These are phyloP conservation scores for Mallotus repandus DNA, from an alignment of 441 rosid species.

Conservation along the genomic window DNA sequence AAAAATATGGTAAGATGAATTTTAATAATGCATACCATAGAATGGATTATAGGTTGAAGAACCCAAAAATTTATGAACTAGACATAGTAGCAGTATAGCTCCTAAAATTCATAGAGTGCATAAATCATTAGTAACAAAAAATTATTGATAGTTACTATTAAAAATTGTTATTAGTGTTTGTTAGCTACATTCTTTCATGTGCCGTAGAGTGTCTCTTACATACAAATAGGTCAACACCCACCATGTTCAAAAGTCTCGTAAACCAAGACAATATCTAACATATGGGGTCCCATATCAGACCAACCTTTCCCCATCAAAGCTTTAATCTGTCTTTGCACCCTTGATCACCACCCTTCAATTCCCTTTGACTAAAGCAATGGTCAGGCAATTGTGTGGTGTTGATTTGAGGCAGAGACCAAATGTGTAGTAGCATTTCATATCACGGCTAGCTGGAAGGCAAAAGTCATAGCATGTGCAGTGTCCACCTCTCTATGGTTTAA, in stretches of 20 bases:
- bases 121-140: conserved; percentile 28
- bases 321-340: neutral
- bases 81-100: neutral
- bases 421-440: neutral
- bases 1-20: too few relatives aligned
- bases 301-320: neutral
- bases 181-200: conserved; percentile 13
- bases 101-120: conserved; percentile 24
- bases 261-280: conserved; percentile 19
- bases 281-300: conserved; percentile 19
- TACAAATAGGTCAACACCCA: conserved; percentile 39
- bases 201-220: conserved; percentile 1
- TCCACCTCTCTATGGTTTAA: conserved; percentile 29
- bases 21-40: too few relatives aligned
- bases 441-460: conserved; percentile 38
- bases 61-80: neutral
- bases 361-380: neutral
- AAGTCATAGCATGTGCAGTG: conserved; percentile 12
- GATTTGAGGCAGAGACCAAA: conserved; percentile 6
- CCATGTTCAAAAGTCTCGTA: conserved; percentile 27
- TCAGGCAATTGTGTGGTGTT: neutral
- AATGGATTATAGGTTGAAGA: too few relatives aligned
- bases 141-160: neutral
- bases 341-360: conserved; percentile 11
- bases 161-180: neutral